Evolutionary conservation across 192 early-diverging fungal genomes (phyloP).

Genomic region (Powellomyces hirtus): DNA sequence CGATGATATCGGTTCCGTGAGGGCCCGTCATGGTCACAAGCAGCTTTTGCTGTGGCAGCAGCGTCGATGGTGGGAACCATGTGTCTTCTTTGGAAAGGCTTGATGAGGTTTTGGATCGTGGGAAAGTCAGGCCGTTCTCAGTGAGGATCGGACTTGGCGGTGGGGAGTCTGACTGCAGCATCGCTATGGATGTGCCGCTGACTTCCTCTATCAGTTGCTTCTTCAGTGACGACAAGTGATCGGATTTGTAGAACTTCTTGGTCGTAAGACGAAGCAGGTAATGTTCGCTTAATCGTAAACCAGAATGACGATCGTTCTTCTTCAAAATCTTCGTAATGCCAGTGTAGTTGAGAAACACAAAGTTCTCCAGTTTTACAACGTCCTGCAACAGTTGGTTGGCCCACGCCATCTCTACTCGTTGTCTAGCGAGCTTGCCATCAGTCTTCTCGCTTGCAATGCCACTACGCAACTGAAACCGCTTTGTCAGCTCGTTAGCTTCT

Average conservation of each 20-base stretch:
- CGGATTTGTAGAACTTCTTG: slow-evolving; percentile 61
- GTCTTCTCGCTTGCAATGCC: not conserved
- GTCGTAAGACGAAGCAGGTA: slow-evolving; percentile 58
- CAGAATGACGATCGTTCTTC: slow-evolving; percentile 81
- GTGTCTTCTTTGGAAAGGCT: not conserved
- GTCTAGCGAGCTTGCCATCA: not conserved
- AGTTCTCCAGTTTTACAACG: slow-evolving; percentile 72
- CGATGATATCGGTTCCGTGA: slow-evolving; percentile 91
- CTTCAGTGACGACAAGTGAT: slow-evolving; percentile 65
- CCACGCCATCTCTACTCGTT: not conserved
- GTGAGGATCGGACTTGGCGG: slow-evolving; percentile 22
- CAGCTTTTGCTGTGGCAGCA: slow-evolving; percentile 70
- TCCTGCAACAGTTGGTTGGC: slow-evolving; percentile 53
- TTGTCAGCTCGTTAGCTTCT: slow-evolving; percentile 17
- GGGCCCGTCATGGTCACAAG: slow-evolving; percentile 79
- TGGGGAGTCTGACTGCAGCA: slow-evolving; percentile 1
- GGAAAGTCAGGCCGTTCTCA: slow-evolving; percentile 33
- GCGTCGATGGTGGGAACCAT: slow-evolving; percentile 48
- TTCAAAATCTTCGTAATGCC: slow-evolving; percentile 85
- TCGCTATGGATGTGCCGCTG: slow-evolving; percentile 25
- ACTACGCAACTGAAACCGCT: not conserved
- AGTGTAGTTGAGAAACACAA: slow-evolving; percentile 83
- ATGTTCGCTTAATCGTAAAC: slow-evolving; percentile 67
- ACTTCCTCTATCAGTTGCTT: slow-evolving; percentile 66
- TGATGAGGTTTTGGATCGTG: not conserved